These are phyloP conservation scores for Tetrapisispora pingtungensis DNA, from an alignment of 805 yeast species.

Conservation along the genomic window DNA sequence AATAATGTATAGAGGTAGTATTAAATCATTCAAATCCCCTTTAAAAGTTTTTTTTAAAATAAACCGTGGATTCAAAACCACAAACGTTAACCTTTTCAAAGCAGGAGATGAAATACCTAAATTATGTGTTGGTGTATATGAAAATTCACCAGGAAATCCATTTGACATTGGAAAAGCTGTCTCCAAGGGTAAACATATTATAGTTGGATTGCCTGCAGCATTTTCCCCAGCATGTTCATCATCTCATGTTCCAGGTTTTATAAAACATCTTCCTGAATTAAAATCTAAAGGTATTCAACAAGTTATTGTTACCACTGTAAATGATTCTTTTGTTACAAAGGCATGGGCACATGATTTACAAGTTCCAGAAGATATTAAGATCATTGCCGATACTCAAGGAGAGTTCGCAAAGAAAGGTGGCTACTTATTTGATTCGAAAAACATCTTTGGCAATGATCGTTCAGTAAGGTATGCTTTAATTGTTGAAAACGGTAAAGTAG, in stretches of 20 bases:
- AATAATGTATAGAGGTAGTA: background rate
- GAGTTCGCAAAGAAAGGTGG: slow-evolving; percentile 59
- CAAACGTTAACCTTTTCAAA: slow-evolving; percentile 23
- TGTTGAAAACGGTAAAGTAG: slow-evolving; percentile 66
- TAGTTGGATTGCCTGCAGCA: slow-evolving; percentile 71
- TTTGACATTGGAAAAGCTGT: slow-evolving; percentile 45
- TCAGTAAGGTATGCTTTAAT: slow-evolving; percentile 66
- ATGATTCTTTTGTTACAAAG: slow-evolving; percentile 76
- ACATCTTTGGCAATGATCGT: slow-evolving; percentile 67
- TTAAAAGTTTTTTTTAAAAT: background rate
- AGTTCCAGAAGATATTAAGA: slow-evolving; percentile 33
- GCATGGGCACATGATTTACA: slow-evolving; percentile 59
- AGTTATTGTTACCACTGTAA: slow-evolving; percentile 64
- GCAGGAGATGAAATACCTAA: slow-evolving; percentile 59
- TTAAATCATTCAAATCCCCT: background rate
- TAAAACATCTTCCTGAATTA: slow-evolving; percentile 42
- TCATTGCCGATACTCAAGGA: slow-evolving; percentile 74
- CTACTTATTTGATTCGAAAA: slow-evolving; percentile 62
- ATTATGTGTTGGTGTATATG: slow-evolving; percentile 37
- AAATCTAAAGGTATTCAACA: slow-evolving; percentile 53
- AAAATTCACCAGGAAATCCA: slow-evolving; percentile 55
- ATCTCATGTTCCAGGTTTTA: slow-evolving; percentile 61
- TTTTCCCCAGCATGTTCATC: slow-evolving; percentile 73
- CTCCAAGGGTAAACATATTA: slow-evolving; percentile 39
- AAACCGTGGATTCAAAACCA: background rate